Conservation (phyloP, 805 yeast species). For the Debaryomyces castellii region DNA sequence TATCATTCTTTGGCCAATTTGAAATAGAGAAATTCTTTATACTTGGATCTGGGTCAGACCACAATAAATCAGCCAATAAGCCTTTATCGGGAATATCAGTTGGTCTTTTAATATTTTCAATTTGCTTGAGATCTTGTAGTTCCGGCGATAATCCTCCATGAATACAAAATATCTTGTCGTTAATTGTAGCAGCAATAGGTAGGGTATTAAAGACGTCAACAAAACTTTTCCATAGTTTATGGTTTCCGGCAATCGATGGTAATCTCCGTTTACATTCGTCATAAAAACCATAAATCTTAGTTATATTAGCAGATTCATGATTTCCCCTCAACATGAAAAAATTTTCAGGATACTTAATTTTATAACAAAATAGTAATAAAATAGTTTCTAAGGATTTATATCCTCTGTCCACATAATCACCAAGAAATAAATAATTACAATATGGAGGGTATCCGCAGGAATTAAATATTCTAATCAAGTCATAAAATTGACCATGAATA, state of each 20-base stretch:
- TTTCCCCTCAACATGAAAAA: slow-evolving; percentile 61
- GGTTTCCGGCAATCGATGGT: slow-evolving; percentile 19
- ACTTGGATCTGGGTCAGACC: slow-evolving; percentile 72
- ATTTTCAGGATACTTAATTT: slow-evolving; percentile 59
- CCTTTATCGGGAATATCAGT: slow-evolving; percentile 85
- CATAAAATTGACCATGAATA: slow-evolving; percentile 68
- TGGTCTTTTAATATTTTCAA: slow-evolving; percentile 71
- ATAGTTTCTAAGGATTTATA: slow-evolving; percentile 57
- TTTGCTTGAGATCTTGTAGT: slow-evolving; percentile 61
- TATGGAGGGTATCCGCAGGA: slow-evolving; percentile 61
- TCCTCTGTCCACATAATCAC: slow-evolving; percentile 63
- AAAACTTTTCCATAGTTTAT: slow-evolving; percentile 50
- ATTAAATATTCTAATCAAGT: slow-evolving; percentile 53
- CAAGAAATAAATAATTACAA: slow-evolving; percentile 54
- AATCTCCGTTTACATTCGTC: slow-evolving; percentile 60
- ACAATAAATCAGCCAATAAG: slow-evolving; percentile 69
- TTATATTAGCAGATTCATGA: slow-evolving; percentile 59
- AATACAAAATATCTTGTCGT: slow-evolving; percentile 57
- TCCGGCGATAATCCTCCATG: slow-evolving; percentile 80
- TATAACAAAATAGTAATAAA: slow-evolving; percentile 49
- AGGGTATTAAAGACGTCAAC: slow-evolving; percentile 58
- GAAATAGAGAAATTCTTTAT: slow-evolving; percentile 32
- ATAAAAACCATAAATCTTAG: slow-evolving; percentile 59
- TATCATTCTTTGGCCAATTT: slow-evolving; percentile 79
- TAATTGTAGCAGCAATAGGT: slow-evolving; percentile 62